Evolutionary conservation across 192 early-diverging fungal species (phyloP), one percentile per base, ranked within the genome.

Genomic region (Backusella tuberculispora): DNA sequence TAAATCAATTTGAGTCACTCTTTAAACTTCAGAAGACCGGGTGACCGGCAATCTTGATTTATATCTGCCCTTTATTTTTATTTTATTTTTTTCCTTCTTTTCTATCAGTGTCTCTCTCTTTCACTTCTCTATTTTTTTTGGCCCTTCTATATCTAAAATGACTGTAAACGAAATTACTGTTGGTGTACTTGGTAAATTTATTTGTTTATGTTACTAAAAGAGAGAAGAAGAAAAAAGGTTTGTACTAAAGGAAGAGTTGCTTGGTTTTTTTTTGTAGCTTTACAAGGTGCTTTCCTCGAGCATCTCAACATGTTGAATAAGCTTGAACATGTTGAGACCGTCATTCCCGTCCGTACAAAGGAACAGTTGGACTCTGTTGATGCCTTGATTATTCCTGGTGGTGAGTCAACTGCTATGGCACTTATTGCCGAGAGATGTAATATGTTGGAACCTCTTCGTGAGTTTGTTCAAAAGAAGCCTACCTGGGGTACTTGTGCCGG

Each of bases 401-500:
- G 97, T 42, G 97, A 99, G 76, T 93, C 91, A 7, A 99, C 96
- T 0, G 86, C 97, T 7, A 99, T 99, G 82, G 94, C 96, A 12
- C 85, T 98, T 43, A 88, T 97, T 53, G 96, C 96, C 13, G 96
- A 97, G 76, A 89, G 95, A 47, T 90, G 88, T 38, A 94, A 92
- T 1, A 80, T 97, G 70, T 78, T 94, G 72, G 92, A 97, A 15
- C 86, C 88, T 21, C 85, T 99, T 66, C 85, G 89, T 65, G 84
- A 86, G 38, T 99, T 92, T 88, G 93, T 95, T 29, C 87, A 86
- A 64, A 79, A 76, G 40, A 88, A 91, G 84, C 88, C 96, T 66
- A 92, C 94, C 74, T 88, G 95, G 95, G 97, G 97, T 19, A 98
- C 96, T 38, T 99, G 97, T 78, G 97, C 97, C 17, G 97, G 97